Evolutionary conservation across 129 eudicot species (phyloP).

Genomic region (Ambrosia trifida): DNA sequence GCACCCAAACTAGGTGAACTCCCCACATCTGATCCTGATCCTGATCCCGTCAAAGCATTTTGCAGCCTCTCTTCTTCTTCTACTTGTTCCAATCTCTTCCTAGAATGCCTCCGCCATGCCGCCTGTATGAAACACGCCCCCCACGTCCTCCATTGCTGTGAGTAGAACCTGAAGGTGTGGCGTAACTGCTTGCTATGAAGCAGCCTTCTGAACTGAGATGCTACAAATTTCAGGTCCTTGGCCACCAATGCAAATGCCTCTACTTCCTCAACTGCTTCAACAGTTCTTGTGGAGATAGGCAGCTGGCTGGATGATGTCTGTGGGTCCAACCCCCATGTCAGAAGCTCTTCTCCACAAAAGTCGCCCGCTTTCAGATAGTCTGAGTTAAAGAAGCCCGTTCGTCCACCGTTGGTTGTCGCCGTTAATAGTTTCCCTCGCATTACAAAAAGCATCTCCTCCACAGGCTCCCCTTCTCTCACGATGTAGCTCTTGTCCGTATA

Average conservation of each 20-base stretch:
- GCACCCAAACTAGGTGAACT: slow-evolving; percentile 88
- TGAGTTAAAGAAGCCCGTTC: slow-evolving; percentile 87
- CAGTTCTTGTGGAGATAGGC: slow-evolving; percentile 89
- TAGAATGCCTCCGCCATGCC: slow-evolving; percentile 78
- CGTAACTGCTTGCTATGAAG: slow-evolving; percentile 95
- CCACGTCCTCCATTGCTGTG: slow-evolving; percentile 98
- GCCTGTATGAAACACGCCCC: slow-evolving; percentile 98
- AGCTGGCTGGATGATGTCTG: slow-evolving; percentile 81
- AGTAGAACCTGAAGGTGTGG: slow-evolving; percentile 87
- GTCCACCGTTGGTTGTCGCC: slow-evolving; percentile 87
- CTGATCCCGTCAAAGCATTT: slow-evolving; percentile 58
- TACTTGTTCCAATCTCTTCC: slow-evolving; percentile 76
- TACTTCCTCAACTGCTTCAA: slow-evolving; percentile 78
- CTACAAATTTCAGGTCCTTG: slow-evolving; percentile 83
- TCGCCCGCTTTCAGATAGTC: slow-evolving; percentile 76
- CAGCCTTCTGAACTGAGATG: slow-evolving; percentile 87
- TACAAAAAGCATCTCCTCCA: slow-evolving; percentile 85
- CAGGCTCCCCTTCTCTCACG: slow-evolving; percentile 96
- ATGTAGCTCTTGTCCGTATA: slow-evolving; percentile 82
- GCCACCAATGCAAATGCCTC: slow-evolving; percentile 88
- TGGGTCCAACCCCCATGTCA: slow-evolving; percentile 97
- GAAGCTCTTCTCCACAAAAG: slow-evolving; percentile 98
- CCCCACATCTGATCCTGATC: slow-evolving; percentile 29
- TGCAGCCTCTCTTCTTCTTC: slow-evolving; percentile 84
- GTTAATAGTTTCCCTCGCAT: slow-evolving; percentile 83